A percentile compares a stretch with the other conserved stretches of the same genome.
phyloP scores from a whole-genome alignment of 257 asterid genomes.

The Gentiana dahurica region DNA sequence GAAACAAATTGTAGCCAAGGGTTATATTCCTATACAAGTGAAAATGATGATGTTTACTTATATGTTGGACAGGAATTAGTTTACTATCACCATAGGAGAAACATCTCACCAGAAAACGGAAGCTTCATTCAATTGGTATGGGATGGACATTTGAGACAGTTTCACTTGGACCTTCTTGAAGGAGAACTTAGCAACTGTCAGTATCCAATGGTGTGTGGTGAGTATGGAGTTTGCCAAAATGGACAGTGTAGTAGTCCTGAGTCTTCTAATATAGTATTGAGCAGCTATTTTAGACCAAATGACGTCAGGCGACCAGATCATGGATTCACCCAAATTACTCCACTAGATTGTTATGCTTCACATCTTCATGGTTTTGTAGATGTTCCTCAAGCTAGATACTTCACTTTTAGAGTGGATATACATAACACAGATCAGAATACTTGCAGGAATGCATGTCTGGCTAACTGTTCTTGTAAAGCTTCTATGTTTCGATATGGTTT shows the following conservation, averaged over 20 bases:
- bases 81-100: no score
- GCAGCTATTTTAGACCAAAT: constrained; percentile 15
- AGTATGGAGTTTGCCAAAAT: constrained; percentile 26
- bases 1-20: constrained; percentile 67
- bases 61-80: no score
- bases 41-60: constrained; percentile 10
- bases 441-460: constrained; percentile 29
- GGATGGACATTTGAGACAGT: constrained; percentile 25
- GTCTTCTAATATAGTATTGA: constrained; percentile 8
- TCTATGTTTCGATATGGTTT: constrained; percentile 21
- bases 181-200: constrained; percentile 16
- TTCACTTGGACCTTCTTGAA: constrained; percentile 20
- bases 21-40: constrained; percentile 45
- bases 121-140: constrained; percentile 11
- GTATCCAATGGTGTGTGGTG: constrained; percentile 39
- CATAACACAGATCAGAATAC: not conserved
- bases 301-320: constrained; percentile 17
- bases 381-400: constrained; percentile 22
- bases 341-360: constrained; percentile 17
- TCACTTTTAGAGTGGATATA: constrained; percentile 8
- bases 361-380: constrained; percentile 21
- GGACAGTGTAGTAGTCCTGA: constrained; percentile 34
- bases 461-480: constrained; percentile 41
- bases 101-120: no score
- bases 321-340: constrained; percentile 31